Base-by-base conservation (phyloP, 371 early-diverging fungal genomes). In the Apophysomyces trapeziformis region DNA sequence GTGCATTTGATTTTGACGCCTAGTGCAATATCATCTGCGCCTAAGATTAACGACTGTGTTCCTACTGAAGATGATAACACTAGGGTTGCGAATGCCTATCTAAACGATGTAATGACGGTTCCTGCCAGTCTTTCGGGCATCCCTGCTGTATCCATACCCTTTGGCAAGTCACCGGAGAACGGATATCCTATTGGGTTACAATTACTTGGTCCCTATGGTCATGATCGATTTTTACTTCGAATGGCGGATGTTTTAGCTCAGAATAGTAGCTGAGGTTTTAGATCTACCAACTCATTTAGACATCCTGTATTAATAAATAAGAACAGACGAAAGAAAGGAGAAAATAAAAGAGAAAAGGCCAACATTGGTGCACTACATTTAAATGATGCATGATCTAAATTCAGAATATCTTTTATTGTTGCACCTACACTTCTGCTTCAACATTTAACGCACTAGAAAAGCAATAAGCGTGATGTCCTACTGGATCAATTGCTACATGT, bases 21-120 rank as follows among this genome's bases (percentile, higher is more conserved):
- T 0, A 85, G 90, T 36, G 82, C 92, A 0, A 84, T 87, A 5
- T 83, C 85, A 2, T 65, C 86, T 0, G 94, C 96, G 35, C 95
- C 92, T 1, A 70, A 61, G 7, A 60, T 82, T 7, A 67, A 62
- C 8, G 72, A 70, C 45, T 68, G 69, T 13, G 36, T 72, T 7
- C 74, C 73, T 2, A 70, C 64, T 5, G 69, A 70, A 21, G 71
- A 72, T 36, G 66, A 72, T 5, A 37, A 63, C 5, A 56, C 50
- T 0, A 38, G 58, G 7, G 73, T 69, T 8, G 71, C 82, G 16
- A 71, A 81, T 46, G 88, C 86, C 9, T 96, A 92, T 67, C 79
- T 92, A 44, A 91, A 94, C 68, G 97, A 96, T 76, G 91, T 94
- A 39, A 86, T 96, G 87, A 96, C 96, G 1, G 88, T 95, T 7